A percentile compares a stretch with the other conserved stretches of the same genome.
Evolutionary conservation across 2,329 filamentous ascomycete genomes (phyloP).

Genomic region (Fusarium kyushuense): DNA sequence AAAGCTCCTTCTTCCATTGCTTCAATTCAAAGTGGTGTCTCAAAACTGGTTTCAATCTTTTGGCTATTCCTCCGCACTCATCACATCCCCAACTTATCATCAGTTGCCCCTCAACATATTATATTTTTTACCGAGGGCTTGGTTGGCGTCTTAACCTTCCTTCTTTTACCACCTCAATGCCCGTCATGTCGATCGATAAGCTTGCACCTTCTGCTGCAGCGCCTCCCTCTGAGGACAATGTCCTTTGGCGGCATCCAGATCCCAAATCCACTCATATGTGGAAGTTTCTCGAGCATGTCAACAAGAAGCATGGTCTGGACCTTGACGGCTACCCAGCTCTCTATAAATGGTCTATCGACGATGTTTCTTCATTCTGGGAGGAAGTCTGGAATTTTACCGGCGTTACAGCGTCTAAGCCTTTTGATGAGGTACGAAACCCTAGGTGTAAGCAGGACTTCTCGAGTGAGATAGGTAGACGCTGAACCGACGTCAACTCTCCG

Average conservation of each 20-base stretch:
- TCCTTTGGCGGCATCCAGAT: slow-evolving; percentile 78
- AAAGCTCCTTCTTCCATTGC: slow-evolving; percentile 1
- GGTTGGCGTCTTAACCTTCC: slow-evolving; percentile 1
- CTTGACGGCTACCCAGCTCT: slow-evolving; percentile 79
- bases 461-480: slow-evolving; percentile 15
- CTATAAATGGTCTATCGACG: slow-evolving; percentile 85
- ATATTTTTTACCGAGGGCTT: slow-evolving; percentile 9
- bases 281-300: slow-evolving; percentile 77
- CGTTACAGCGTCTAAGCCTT: slow-evolving; percentile 75
- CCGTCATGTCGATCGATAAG: slow-evolving; percentile 45
- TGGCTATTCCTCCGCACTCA: neutral
- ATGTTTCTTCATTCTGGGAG: slow-evolving; percentile 83
- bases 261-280: slow-evolving; percentile 78
- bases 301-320: slow-evolving; percentile 71
- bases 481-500: neutral
- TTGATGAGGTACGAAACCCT: slow-evolving; percentile 64
- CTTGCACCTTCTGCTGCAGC: slow-evolving; percentile 38
- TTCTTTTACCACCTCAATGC: slow-evolving; percentile 32
- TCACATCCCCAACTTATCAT: slow-evolving; percentile 13
- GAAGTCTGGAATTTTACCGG: slow-evolving; percentile 87
- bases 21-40: slow-evolving; percentile 11
- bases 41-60: slow-evolving; percentile 8
- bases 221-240: slow-evolving; percentile 48
- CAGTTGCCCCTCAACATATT: slow-evolving; percentile 20
- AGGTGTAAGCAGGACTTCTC: neutral